Base-by-base conservation (phyloP, 345 rosid genomes). In the Corchorus olitorius region DNA sequence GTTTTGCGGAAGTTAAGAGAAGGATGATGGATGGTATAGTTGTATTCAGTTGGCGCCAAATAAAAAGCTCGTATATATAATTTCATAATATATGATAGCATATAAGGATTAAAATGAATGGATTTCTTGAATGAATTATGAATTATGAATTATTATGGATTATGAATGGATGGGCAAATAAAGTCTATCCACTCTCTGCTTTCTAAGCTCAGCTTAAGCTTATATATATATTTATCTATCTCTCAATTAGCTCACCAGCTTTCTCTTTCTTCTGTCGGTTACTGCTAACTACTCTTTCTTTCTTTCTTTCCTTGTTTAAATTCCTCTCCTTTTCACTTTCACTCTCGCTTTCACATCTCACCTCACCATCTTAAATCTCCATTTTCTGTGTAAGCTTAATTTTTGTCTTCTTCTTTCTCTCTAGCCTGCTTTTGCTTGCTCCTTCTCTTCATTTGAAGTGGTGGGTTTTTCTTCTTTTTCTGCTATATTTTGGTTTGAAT, bases 1-100 rank as follows among this genome's bases (percentile, higher is more conserved):
- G 78, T 20, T 17, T n/a, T 20, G 37, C 6, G 33, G 48, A 63
- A 63, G 46, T 22, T 22, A 12, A 63, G 27, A 22, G 48, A n/a
- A 0, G 16, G 72, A 37, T 50, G 64, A 3, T 10, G 3, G 14
- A 35, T 63, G 80, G 80, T 68, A 17, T 76, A 62, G 74, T 64
- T 64, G 19, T 37, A 56, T 41, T 79, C 77, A 27, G 81, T 80
- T 85, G 84, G 88, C 88, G 82, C 84, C 86, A 76, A 76, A 59
- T 37, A 52, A 73, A 76, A 46, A 14, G 53, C 72, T 48, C 6
- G n/a, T n/a, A 39, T 39, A 6, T 39, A 3, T 39, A 3, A 6
- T 39, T 27, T 27, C 27, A 27, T 27, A 0, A 27, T 27, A 27
- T 27, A 27, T 27, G 27, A 27, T 27, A 27, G 27, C 27, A 27